Percentiles rank a stretch among this genome's conserved stretches.
phyloP scores from a whole-genome alignment of 1,284 basidiomycete genomes.

The Agroathelia rolfsii region DNA sequence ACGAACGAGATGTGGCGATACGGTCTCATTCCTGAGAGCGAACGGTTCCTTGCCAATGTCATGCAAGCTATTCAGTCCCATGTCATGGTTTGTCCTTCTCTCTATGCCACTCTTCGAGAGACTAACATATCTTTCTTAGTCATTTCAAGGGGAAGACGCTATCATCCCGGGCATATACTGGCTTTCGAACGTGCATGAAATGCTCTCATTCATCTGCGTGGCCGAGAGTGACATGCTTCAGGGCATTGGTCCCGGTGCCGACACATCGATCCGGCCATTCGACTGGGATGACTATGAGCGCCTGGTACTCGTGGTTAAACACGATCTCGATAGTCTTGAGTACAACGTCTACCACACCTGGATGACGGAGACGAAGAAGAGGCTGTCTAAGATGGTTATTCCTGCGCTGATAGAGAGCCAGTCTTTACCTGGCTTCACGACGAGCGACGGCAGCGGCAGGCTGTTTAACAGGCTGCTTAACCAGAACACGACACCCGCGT shows the following conservation, averaged over 20 bases:
- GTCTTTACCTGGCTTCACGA: constrained; percentile 95
- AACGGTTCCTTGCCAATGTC: constrained; percentile 95
- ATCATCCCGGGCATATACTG: constrained; percentile 97
- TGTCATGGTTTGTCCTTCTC: constrained; percentile 78
- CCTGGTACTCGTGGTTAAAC: constrained; percentile 94
- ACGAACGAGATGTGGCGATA: constrained; percentile 99
- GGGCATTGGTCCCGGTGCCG: constrained; percentile 94
- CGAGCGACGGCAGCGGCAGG: constrained; percentile 85
- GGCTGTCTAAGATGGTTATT: constrained; percentile 95
- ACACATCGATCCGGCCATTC: constrained; percentile 83
- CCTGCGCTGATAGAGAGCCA: constrained; percentile 97
- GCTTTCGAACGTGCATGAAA: constrained; percentile 99
- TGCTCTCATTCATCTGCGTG: constrained; percentile 97
- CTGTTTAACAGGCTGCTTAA: constrained; percentile 91
- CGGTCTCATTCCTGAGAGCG: constrained; percentile 93
- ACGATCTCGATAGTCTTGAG: constrained; percentile 96
- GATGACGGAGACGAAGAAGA: constrained; percentile 99
- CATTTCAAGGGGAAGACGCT: constrained; percentile 89
- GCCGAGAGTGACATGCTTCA: constrained; percentile 98
- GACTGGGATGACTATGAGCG: constrained; percentile 98
- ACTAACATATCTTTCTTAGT: constrained; percentile 31
- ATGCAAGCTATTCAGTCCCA: constrained; percentile 98
- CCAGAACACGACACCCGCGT: constrained; percentile 80
- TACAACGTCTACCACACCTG: constrained; percentile 99
- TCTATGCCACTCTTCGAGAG: constrained; percentile 6